Evolutionary conservation across 441 rosid species (phyloP), one percentile per base, ranked within the genome.

Genomic region (Jatropha podagrica): DNA sequence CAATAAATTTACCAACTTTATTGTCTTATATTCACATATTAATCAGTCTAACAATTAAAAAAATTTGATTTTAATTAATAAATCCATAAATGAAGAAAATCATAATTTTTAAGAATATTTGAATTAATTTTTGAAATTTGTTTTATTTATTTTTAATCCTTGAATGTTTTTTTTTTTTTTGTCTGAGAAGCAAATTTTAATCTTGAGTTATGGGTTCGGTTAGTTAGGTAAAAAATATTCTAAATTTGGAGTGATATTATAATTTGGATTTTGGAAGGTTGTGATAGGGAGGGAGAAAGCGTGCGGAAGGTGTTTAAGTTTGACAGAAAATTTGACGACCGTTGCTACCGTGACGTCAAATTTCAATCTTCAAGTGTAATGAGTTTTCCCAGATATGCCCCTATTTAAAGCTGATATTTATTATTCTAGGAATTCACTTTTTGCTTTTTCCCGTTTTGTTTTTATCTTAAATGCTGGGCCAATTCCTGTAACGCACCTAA

Each of bases 261-360:
- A 15, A n/a, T n/a, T 32, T 40, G 68, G 51, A 18, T 2, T 65
- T 65, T 65, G 69, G 52, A 42, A 20, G 51, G n/a, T 8, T 18
- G 69, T 4, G 69, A 37, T 0, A 2, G 18, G 6, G 42, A 61
- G 42, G 0, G 13, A 40, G 26, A 64, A 38, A 17, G 18, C 15
- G 48, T n/a, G 32, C 2, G 37, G n/a, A 11, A 2, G 38, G 63
- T 5, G 74, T 26, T 52, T 38, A 6, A 27, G 48, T 64, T 65
- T 65, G 77, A 65, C 63, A 26, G 55, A 18, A 18, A 65, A 14
- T 65, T 52, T 64, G 76, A 74, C 77, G 70, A 40, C 61, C 32
- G 70, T 74, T 74, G 77, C 55, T 54, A 18, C 12, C 20, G 18
- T 54, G 77, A 73, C 77, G 71, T 74, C 77, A 1, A 14, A 32